Base-by-base conservation (phyloP, 176 grass and related monocot genomes). In the Hyparrhenia diplandra region DNA sequence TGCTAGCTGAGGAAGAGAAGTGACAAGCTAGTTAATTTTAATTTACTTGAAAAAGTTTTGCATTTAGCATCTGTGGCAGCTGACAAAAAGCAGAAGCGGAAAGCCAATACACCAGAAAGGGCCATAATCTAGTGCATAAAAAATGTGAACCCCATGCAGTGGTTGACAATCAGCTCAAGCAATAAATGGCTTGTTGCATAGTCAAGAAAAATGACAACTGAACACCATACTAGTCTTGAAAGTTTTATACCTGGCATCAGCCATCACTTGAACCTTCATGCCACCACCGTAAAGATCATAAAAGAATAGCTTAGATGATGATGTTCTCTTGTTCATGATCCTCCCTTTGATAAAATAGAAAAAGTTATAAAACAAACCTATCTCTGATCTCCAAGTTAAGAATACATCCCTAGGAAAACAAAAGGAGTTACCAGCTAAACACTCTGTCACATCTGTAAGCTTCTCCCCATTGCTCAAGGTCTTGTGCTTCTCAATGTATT, bases 271-370 rank as follows among this genome's bases (percentile, higher is more conserved):
- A 84, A 95, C 72, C 80, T 98, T 95, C 74, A 88, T 20, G 17
- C 95, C 95, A 67, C 65, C 86, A 23, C 92, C 92, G 55, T 88
- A 90, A 73, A 98, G 78, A 47, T 98, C 92, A 82, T 95, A 95
- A 81, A 98, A 98, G 47, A 91, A 84, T 40, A 98, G 95, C 82
- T 98, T 95, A 18, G 92, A 98, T 31, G 95, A 98, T 34, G 90
- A 85, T 25, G 82, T 73, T 86, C 95, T 87, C 84, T 98, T 98
- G 84, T 91, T 95, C 95, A 98, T 98, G 67, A 98, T 91, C 80
- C 92, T 95, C 86, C 96, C 92, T 98, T 49, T 52, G 18, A 90
- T 58, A 76, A 36, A 36, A 90, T 13, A 77, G 14, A 62, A 73
- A 80, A 46, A n/a, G n/a, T 16, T 7, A 83, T 3, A 71, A 31